These are phyloP conservation scores for Catunica adiposa DNA, from an alignment of 2,329 filamentous ascomycete genomes.

Conservation along the genomic window DNA sequence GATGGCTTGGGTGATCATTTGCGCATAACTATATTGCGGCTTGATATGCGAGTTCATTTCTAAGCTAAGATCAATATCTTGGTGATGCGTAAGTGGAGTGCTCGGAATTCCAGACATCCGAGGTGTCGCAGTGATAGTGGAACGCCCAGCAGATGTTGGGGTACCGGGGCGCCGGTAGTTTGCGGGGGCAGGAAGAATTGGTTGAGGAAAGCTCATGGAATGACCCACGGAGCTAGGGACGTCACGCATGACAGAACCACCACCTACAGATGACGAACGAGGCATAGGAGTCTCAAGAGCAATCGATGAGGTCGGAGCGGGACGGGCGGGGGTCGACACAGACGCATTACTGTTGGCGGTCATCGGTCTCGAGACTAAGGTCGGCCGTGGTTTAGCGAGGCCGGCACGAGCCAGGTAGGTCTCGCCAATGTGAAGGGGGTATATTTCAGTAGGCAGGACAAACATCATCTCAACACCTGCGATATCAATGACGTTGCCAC, in stretches of 20 bases:
- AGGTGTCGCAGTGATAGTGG: constrained; percentile 6
- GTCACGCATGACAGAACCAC: constrained; percentile 4
- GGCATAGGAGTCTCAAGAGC: constrained; percentile 14
- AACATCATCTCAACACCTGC: constrained; percentile 97
- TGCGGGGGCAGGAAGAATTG: constrained; percentile 42
- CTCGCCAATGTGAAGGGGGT: constrained; percentile 48
- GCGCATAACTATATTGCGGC: constrained; percentile 88
- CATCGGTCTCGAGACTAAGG: constrained; percentile 13
- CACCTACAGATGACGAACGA: constrained; percentile 10
- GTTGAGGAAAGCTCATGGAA: constrained; percentile 23
- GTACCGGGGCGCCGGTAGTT: constrained; percentile 46
- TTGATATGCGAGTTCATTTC: constrained; percentile 84
- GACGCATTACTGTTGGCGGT: constrained; percentile 4
- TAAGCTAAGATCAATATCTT: constrained; percentile 57
- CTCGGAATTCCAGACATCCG: constrained; percentile 7
- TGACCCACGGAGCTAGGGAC: constrained; percentile 13
- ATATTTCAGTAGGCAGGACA: constrained; percentile 63
- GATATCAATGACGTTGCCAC: constrained; percentile 83
- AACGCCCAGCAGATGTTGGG: constrained; percentile 24
- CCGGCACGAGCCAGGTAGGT: constrained; percentile 54
- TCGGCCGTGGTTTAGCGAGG: constrained; percentile 19
- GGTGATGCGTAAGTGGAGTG: constrained; percentile 19
- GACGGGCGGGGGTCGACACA: constrained; percentile 6
- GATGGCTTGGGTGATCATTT: constrained; percentile 93
- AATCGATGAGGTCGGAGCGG: constrained; percentile 7